Percentiles rank a stretch among this genome's conserved stretches.
These are phyloP conservation scores for Parastagonospora nodorum DNA, from an alignment of 2,329 filamentous ascomycete genomes.

Conservation along the genomic window DNA sequence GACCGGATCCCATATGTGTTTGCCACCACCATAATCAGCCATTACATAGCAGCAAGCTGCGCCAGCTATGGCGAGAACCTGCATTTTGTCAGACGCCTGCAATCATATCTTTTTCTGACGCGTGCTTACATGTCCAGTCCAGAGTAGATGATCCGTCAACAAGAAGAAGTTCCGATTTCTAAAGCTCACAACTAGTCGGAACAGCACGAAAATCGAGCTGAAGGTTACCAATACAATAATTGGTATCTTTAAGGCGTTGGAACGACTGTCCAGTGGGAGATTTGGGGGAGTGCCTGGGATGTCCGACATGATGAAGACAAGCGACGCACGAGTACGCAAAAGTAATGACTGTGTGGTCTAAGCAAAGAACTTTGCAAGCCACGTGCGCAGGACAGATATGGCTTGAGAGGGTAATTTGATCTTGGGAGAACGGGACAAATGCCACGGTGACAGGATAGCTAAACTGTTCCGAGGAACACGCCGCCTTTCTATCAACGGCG, in stretches of 20 bases:
- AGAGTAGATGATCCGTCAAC: conserved; percentile 31
- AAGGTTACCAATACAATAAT: conserved; percentile 25
- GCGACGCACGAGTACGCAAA: not conserved
- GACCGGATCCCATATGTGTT: conserved; percentile 31
- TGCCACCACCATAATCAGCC: conserved; percentile 22
- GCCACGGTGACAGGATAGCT: no score
- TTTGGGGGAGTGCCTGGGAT: conserved; percentile 4
- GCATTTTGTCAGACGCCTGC: conserved; percentile 1
- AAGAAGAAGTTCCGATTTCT: conserved; percentile 28
- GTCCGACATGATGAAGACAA: conserved; percentile 16
- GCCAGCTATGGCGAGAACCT: conserved; percentile 28
- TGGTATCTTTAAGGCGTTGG: conserved; percentile 27
- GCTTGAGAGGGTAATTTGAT: not conserved
- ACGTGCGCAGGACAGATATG: not conserved
- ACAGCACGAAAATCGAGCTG: conserved; percentile 27
- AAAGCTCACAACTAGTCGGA: conserved; percentile 24
- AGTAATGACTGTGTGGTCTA: not conserved
- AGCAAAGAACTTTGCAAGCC: not conserved
- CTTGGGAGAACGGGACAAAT: not conserved
- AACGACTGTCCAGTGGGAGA: conserved; percentile 28
- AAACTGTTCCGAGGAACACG: not conserved
- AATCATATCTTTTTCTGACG: no score
- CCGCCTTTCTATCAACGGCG: not conserved
- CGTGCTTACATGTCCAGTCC: conserved; percentile 27
- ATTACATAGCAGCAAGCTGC: conserved; percentile 26